phyloP scores from a whole-genome alignment of 225 moss, liverwort and hornwort genomes.

The Polytrichum formosum region DNA sequence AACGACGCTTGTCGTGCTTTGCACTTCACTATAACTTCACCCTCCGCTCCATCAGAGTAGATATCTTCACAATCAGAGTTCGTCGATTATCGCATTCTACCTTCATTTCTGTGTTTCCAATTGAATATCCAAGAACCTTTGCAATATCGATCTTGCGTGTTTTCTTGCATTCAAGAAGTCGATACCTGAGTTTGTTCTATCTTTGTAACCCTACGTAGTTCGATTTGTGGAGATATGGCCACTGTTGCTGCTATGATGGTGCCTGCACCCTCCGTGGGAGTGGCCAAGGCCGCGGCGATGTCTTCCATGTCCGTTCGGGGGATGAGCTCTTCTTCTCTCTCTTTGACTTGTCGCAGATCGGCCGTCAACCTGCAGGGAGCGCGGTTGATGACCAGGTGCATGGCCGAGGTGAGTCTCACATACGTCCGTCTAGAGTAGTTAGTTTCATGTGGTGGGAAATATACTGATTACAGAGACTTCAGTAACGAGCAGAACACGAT shows the following conservation, averaged over 20 bases:
- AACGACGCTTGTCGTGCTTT: neutral
- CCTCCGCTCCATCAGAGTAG: too few relatives aligned
- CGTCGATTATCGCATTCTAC: neutral
- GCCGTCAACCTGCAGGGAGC: slow-evolving; percentile 1
- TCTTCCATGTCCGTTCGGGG: slow-evolving; percentile 12
- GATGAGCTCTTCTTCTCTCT: slow-evolving; percentile 1
- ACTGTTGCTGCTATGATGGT: neutral
- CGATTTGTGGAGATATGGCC: neutral
- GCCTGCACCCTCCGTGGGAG: slow-evolving; percentile 12
- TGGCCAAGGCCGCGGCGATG: neutral
- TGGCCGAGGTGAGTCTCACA: slow-evolving; percentile 17
- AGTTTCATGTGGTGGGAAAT: too few relatives aligned
- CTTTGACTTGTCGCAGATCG: neutral
- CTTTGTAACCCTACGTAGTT: neutral
- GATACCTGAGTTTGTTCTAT: too few relatives aligned
- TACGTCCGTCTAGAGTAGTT: too few relatives aligned
- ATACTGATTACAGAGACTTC: too few relatives aligned
- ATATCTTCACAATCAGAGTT: neutral
- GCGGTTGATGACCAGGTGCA: slow-evolving; percentile 17
- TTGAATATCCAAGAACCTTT: neutral
- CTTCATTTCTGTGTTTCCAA: neutral
- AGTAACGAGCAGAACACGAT: too few relatives aligned
- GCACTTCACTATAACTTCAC: neutral
- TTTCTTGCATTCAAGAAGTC: too few relatives aligned
- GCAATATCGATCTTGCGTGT: too few relatives aligned